Evolutionary conservation across 352 stramenopile species (phyloP).

Genomic region (Phytophthora podocarpi): DNA sequence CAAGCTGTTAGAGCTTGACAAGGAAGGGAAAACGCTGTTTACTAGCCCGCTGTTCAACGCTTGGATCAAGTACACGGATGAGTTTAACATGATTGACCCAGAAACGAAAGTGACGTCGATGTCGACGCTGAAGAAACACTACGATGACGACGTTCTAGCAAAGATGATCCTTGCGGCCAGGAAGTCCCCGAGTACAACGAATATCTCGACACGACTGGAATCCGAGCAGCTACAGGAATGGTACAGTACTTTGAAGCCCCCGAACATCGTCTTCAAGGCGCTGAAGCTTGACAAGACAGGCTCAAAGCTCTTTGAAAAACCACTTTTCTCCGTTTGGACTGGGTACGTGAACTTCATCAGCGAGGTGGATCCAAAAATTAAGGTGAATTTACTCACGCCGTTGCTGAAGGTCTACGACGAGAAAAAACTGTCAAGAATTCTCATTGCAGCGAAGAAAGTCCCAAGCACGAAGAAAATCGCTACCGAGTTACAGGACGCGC

Average conservation of each 20-base stretch:
- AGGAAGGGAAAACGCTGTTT: not conserved
- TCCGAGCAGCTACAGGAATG: slow-evolving; percentile 10
- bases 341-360: slow-evolving; percentile 8
- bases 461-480: slow-evolving; percentile 8
- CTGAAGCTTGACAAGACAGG: slow-evolving; percentile 3
- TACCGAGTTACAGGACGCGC: not conserved
- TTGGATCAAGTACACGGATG: slow-evolving; percentile 17
- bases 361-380: not conserved
- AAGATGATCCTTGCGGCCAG: slow-evolving; percentile 5
- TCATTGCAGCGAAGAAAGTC: not conserved
- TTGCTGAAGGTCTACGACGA: slow-evolving; percentile 8
- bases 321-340: slow-evolving; percentile 13
- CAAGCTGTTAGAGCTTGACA: slow-evolving; percentile 10
- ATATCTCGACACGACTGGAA: slow-evolving; percentile 3
- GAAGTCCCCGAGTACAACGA: not conserved
- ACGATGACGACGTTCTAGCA: not conserved
- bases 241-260: too few relatives aligned
- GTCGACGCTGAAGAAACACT: not conserved
- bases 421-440: slow-evolving; percentile 3
- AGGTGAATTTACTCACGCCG: not conserved
- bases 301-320: not conserved
- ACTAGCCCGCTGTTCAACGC: slow-evolving; percentile 1
- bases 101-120: not conserved
- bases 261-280: not conserved
- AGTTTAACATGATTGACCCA: slow-evolving; percentile 2